Evolutionary conservation across 2,329 filamentous ascomycete genomes (phyloP).

Genomic region (Neonectria sp.): DNA sequence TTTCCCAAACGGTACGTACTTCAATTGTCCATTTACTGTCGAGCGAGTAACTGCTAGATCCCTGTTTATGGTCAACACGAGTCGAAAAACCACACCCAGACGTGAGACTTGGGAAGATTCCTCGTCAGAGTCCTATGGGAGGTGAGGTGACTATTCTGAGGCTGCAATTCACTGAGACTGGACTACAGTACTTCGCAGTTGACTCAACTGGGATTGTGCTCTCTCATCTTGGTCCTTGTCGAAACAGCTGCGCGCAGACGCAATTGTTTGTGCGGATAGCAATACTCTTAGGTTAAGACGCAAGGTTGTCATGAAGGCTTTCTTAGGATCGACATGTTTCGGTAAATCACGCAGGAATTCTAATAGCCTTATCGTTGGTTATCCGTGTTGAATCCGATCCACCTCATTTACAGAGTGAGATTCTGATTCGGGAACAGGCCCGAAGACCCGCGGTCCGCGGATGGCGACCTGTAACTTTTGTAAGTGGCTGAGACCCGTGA

Average conservation of each 20-base stretch:
- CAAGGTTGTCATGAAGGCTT: too few species aligned
- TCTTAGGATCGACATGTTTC: not conserved
- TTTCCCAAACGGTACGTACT: not conserved
- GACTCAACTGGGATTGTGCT: not conserved
- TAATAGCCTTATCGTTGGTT: not conserved
- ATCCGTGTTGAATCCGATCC: not conserved
- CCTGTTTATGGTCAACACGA: not conserved
- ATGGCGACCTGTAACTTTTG: not conserved
- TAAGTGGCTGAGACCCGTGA: constrained; percentile 1
- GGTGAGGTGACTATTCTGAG: not conserved
- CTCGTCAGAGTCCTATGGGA: not conserved
- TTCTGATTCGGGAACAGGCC: not conserved
- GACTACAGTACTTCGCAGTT: not conserved
- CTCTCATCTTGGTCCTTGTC: not conserved
- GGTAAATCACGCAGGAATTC: not conserved
- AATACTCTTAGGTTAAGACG: not conserved
- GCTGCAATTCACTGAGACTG: not conserved
- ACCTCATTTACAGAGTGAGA: not conserved
- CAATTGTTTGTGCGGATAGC: not conserved
- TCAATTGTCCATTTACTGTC: not conserved
- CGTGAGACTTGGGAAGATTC: not conserved
- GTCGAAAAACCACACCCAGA: not conserved
- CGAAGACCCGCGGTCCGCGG: not conserved
- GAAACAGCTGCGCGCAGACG: not conserved
- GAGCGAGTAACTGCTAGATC: not conserved